phyloP scores from a whole-genome alignment of 192 early-diverging fungal species.

The Coemansia brasiliensis region DNA sequence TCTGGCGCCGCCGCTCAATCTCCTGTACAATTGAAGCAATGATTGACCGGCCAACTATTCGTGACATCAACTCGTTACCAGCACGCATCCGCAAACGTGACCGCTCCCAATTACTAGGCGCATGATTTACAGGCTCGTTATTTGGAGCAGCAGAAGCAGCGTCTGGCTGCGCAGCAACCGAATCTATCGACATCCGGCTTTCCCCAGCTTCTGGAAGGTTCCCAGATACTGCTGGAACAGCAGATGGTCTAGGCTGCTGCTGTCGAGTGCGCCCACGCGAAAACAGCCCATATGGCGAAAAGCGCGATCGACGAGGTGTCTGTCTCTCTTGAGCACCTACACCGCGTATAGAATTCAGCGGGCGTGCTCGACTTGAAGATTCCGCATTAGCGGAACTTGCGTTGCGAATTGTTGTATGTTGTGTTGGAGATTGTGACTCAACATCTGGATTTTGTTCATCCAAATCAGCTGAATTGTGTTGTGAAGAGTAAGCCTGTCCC shows the following conservation, averaged over 20 bases:
- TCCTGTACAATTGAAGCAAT: conserved; percentile 35
- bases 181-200: conserved; percentile 2
- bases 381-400: neutral
- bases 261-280: neutral
- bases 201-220: neutral
- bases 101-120: neutral
- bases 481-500: conserved; percentile 36
- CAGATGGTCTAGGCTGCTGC: neutral
- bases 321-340: neutral
- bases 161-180: neutral
- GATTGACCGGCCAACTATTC: conserved; percentile 38
- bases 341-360: conserved; percentile 6
- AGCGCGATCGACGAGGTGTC: conserved; percentile 15
- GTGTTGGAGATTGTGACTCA: neutral
- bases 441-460: neutral
- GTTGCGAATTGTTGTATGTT: neutral
- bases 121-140: neutral
- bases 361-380: neutral
- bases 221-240: neutral
- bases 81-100: conserved; percentile 8
- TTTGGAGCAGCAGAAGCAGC: neutral
- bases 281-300: conserved; percentile 23
- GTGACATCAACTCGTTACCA: conserved; percentile 36
- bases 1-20: conserved; percentile 17
- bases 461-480: neutral